These are phyloP conservation scores for Acer yangbiense DNA, from an alignment of 345 rosid species.

Conservation along the genomic window DNA sequence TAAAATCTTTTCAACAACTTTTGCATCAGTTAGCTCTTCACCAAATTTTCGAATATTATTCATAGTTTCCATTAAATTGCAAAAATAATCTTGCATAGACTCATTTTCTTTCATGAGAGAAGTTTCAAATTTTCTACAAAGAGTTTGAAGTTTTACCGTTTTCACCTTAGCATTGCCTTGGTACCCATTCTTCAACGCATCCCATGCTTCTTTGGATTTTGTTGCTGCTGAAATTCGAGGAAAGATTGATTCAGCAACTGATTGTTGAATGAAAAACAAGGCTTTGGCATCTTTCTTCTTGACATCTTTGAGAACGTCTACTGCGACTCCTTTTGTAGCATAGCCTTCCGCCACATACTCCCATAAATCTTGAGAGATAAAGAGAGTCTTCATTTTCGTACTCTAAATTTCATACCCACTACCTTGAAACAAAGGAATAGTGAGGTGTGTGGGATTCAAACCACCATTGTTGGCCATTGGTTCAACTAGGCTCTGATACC, in stretches of 20 bases:
- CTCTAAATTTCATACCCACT: no score
- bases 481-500: neutral
- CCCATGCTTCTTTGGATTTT: neutral
- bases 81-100: neutral
- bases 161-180: conserved; percentile 3
- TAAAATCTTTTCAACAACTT: neutral
- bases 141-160: conserved; percentile 7
- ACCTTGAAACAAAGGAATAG: no score
- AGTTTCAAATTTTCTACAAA: neutral
- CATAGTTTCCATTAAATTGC: neutral
- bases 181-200: neutral
- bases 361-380: conserved; percentile 7
- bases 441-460: no score
- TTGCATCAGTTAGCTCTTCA: neutral
- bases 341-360: neutral
- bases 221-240: neutral
- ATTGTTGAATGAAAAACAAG: conserved; percentile 4
- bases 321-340: neutral
- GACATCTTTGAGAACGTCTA: neutral
- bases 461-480: neutral
- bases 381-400: no score
- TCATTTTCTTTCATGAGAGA: neutral
- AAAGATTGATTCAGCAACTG: neutral
- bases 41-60: conserved; percentile 3
- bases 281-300: conserved; percentile 6